Base-by-base conservation (phyloP, 1,284 basidiomycete species). In the Rhodofomes roseus region DNA sequence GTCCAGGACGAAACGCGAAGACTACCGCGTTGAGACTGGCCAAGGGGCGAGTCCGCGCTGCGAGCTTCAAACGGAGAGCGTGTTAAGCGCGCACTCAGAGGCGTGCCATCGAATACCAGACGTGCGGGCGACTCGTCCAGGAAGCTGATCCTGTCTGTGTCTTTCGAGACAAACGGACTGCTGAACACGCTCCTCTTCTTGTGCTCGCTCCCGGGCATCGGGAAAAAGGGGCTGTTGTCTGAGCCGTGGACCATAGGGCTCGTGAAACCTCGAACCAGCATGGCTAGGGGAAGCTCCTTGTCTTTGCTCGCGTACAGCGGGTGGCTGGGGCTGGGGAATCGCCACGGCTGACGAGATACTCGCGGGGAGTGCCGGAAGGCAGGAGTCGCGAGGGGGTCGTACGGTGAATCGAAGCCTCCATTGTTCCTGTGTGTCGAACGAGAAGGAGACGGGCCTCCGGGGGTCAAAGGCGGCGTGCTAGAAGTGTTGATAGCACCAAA, bases 291-390 rank as follows among this genome's bases (percentile, higher is more conserved):
- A n/a, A 88, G 66, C 60, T 90, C 85, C 41, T 83, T 81, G 11
- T 81, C 80, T 31, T 72, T 78, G 5, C 20, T 27, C 14, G 82
- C 84, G 69, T 88, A 83, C 37, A 89, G 73, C 2, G 89, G 86
- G 68, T 89, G 85, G 56, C 85, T 86, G 22, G 86, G 86, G 66
- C 86, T 88, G 18, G 85, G 82, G 69, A 84, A 90, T 39, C 86
- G 82, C 89, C 89, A 91, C 5, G 89, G 88, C 60, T 89, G 87
- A 63, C 88, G 84, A 20, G 87, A 86, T 22, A 86, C 79, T 7
- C 81, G 81, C 12, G 88, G 85, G 7, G 87, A 89, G 68, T 90
- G 88, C 44, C 86, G 83, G 72, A 90, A 90, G 5, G 87, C 81
- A 0, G 89, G 89, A 0, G 89, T 90, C 34, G 81, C 73, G 11